These are phyloP conservation scores for Pythium rishiriense DNA, from an alignment of 352 stramenopile genomes.

Conservation along the genomic window DNA sequence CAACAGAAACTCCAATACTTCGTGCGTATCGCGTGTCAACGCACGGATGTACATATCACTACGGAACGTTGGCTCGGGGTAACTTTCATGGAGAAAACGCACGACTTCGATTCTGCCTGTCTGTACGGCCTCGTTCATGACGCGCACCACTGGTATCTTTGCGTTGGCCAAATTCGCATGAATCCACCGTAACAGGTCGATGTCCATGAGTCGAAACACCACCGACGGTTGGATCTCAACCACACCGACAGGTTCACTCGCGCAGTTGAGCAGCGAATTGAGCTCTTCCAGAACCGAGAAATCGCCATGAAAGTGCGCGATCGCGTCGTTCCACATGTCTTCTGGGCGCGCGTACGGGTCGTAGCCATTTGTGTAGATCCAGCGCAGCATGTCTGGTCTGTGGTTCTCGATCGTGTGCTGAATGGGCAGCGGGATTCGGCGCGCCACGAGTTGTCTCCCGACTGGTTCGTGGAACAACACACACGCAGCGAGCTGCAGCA, in stretches of 20 bases:
- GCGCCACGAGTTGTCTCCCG: slow-evolving; percentile 9
- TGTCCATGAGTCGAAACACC: slow-evolving; percentile 4
- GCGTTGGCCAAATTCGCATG: background rate
- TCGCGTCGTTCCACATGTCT: slow-evolving; percentile 16
- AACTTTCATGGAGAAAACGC: slow-evolving; percentile 12
- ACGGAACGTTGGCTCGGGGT: slow-evolving; percentile 1
- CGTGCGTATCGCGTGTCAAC: background rate
- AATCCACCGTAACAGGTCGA: slow-evolving; percentile 13
- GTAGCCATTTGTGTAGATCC: slow-evolving; percentile 3
- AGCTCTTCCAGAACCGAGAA: slow-evolving; percentile 15
- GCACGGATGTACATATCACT: slow-evolving; percentile 17
- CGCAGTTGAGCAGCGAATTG: background rate
- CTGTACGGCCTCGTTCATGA: slow-evolving; percentile 15
- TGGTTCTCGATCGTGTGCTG: slow-evolving; percentile 17
- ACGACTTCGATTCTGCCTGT: slow-evolving; percentile 11
- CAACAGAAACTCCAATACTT: slow-evolving; percentile 21
- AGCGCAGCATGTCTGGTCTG: slow-evolving; percentile 14
- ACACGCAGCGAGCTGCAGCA: slow-evolving; percentile 9
- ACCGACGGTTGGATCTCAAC: background rate
- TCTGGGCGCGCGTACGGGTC: background rate
- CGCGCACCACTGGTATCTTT: slow-evolving; percentile 4
- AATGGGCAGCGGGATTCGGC: slow-evolving; percentile 14
- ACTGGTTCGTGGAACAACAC: slow-evolving; percentile 11
- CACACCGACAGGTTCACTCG: background rate
- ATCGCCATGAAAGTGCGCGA: slow-evolving; percentile 13